These are phyloP conservation scores for Eutypella sp. DNA, from an alignment of 2,329 filamentous ascomycete species.

Conservation along the genomic window DNA sequence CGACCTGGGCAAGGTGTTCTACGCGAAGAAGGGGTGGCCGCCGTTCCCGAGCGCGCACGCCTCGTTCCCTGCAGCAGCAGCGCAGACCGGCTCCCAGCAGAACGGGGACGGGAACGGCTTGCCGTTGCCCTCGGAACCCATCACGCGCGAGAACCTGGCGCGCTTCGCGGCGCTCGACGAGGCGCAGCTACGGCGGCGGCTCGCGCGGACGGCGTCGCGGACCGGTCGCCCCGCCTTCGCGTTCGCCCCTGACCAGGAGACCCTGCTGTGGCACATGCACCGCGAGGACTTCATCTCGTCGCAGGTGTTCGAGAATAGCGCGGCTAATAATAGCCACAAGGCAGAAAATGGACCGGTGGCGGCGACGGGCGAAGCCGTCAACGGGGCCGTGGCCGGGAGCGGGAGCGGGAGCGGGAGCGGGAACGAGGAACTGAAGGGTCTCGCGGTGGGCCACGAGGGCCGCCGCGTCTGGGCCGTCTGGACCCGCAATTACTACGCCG, in stretches of 20 bases:
- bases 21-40: slow-evolving; percentile 72
- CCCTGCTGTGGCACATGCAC: slow-evolving; percentile 71
- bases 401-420: slow-evolving; percentile 19
- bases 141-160: slow-evolving; percentile 58
- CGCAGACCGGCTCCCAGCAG: too few species aligned
- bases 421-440: background rate
- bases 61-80: slow-evolving; percentile 44
- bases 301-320: slow-evolving; percentile 45
- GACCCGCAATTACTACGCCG: slow-evolving; percentile 61
- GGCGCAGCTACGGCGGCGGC: slow-evolving; percentile 48
- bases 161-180: slow-evolving; percentile 62
- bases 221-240: slow-evolving; percentile 53
- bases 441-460: slow-evolving; percentile 26
- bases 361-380: slow-evolving; percentile 13
- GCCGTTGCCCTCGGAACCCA: slow-evolving; percentile 17
- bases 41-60: slow-evolving; percentile 70
- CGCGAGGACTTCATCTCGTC: slow-evolving; percentile 74
- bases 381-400: slow-evolving; percentile 12
- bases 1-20: slow-evolving; percentile 80
- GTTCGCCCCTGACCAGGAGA: slow-evolving; percentile 61
- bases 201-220: slow-evolving; percentile 34
- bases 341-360: background rate
- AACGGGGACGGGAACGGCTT: background rate
- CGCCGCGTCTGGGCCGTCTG: slow-evolving; percentile 70
- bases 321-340: background rate